These are phyloP conservation scores for Aspergillus cavernicola DNA, from an alignment of 495 filamentous ascomycete species.

Conservation along the genomic window DNA sequence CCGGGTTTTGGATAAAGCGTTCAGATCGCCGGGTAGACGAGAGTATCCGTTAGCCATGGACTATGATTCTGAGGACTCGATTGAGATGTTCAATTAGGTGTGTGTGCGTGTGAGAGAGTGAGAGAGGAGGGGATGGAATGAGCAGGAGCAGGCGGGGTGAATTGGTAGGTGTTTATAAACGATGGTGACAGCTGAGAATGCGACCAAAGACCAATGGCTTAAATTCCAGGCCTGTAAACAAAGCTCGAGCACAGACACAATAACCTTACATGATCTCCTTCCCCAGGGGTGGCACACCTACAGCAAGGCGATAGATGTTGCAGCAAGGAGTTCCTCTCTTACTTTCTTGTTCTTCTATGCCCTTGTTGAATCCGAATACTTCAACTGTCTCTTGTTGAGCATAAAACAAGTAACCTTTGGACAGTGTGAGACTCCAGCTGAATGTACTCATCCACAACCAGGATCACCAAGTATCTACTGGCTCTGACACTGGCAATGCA, in stretches of 20 bases:
- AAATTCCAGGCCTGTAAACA: too few relatives aligned
- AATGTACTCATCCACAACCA: too few relatives aligned
- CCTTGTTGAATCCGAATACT: neutral
- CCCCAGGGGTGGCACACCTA: constrained; percentile 37
- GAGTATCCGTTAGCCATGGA: constrained; percentile 43
- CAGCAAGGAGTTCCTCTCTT: constrained; percentile 35
- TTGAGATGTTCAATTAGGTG: neutral
- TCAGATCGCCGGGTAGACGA: constrained; percentile 33
- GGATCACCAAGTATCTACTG: too few relatives aligned
- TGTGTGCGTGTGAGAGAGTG: neutral
- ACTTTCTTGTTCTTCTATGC: neutral
- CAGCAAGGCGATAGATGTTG: constrained; percentile 40
- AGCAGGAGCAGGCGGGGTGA: neutral
- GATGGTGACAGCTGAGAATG: too few relatives aligned
- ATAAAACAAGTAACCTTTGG: neutral
- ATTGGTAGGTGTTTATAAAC: constrained; percentile 39
- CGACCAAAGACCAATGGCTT: too few relatives aligned
- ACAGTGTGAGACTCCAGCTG: neutral
- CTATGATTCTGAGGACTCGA: constrained; percentile 24
- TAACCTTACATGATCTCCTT: constrained; percentile 46
- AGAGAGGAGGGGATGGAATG: neutral
- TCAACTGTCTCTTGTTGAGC: neutral
- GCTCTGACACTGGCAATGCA: too few relatives aligned
- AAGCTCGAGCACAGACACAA: constrained; percentile 38
- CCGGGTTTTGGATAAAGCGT: constrained; percentile 29